Percentiles rank a stretch among this genome's conserved stretches.
Conservation (phyloP, 1,284 basidiomycete species). For the Termitomyces sp. region DNA sequence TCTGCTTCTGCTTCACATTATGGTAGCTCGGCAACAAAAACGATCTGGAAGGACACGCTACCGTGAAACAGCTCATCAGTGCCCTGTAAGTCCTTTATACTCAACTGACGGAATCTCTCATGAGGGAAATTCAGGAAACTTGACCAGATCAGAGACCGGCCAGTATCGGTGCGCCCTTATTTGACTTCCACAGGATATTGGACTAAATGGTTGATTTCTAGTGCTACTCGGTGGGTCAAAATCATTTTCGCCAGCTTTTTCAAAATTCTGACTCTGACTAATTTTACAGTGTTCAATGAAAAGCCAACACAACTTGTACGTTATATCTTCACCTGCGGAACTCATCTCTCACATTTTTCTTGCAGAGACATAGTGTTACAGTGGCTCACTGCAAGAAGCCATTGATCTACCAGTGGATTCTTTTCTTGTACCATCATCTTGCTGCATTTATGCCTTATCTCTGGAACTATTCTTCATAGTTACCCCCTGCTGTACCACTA, state of each 20-base stretch:
- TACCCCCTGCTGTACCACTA: slow-evolving; percentile 3
- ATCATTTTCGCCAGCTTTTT: neutral
- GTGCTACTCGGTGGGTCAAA: slow-evolving; percentile 71
- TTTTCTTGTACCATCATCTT: slow-evolving; percentile 11
- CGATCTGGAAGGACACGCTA: slow-evolving; percentile 76
- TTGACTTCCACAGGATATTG: slow-evolving; percentile 3
- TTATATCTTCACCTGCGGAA: neutral
- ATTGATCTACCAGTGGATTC: slow-evolving; percentile 29
- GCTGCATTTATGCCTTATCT: slow-evolving; percentile 3
- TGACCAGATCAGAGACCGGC: slow-evolving; percentile 77
- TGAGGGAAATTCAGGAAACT: slow-evolving; percentile 50
- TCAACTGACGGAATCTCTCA: slow-evolving; percentile 6
- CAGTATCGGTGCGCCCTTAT: slow-evolving; percentile 70
- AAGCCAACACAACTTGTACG: slow-evolving; percentile 87
- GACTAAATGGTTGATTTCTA: slow-evolving; percentile 22
- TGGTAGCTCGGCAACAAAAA: slow-evolving; percentile 94
- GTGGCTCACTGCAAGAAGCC: slow-evolving; percentile 64
- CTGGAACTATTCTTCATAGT: neutral
- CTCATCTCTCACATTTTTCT: neutral
- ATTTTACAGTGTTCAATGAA: slow-evolving; percentile 80
- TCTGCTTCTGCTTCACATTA: neutral
- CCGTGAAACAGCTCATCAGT: slow-evolving; percentile 83
- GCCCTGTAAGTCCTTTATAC: slow-evolving; percentile 54
- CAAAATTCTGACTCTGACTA: slow-evolving; percentile 12
- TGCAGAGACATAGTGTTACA: slow-evolving; percentile 67